These are phyloP conservation scores for Xylaria flabelliformis DNA, from an alignment of 495 filamentous ascomycete species.

Conservation along the genomic window DNA sequence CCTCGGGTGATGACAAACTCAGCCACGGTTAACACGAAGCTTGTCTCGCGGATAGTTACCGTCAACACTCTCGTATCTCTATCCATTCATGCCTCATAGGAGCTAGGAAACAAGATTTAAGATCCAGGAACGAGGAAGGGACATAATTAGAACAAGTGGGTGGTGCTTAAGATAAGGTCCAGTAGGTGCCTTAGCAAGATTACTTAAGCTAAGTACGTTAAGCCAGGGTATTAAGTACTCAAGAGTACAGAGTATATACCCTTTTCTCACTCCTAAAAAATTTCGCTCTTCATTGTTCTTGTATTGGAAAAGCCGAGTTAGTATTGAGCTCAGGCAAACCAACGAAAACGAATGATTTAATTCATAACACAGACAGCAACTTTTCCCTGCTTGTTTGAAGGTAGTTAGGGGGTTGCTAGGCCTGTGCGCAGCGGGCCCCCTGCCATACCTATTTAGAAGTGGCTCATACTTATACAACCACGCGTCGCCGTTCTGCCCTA, in stretches of 20 bases:
- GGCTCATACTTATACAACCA: slow-evolving; percentile 2
- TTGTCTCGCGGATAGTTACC: background rate
- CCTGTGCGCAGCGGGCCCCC: background rate
- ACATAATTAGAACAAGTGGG: background rate
- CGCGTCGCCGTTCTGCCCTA: background rate
- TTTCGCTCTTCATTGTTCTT: background rate
- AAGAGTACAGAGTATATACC: background rate
- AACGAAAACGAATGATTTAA: background rate
- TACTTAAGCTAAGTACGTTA: background rate
- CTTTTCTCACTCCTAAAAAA: background rate
- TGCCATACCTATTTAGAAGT: background rate
- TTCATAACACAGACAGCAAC: background rate
- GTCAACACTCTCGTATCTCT: background rate
- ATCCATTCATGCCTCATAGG: background rate
- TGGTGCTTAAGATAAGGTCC: background rate
- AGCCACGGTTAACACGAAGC: slow-evolving; percentile 11
- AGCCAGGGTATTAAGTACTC: background rate
- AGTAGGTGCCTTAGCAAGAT: background rate
- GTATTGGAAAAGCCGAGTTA: background rate
- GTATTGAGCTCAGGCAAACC: background rate
- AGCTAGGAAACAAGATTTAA: background rate
- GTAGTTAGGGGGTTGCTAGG: background rate
- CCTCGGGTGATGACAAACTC: slow-evolving; percentile 1
- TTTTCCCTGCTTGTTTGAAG: slow-evolving; percentile 4
- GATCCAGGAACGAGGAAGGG: background rate